A percentile compares a stretch with the other conserved stretches of the same genome.
phyloP scores from a whole-genome alignment of 1,284 basidiomycete genomes.

The Puccinia hordei region DNA sequence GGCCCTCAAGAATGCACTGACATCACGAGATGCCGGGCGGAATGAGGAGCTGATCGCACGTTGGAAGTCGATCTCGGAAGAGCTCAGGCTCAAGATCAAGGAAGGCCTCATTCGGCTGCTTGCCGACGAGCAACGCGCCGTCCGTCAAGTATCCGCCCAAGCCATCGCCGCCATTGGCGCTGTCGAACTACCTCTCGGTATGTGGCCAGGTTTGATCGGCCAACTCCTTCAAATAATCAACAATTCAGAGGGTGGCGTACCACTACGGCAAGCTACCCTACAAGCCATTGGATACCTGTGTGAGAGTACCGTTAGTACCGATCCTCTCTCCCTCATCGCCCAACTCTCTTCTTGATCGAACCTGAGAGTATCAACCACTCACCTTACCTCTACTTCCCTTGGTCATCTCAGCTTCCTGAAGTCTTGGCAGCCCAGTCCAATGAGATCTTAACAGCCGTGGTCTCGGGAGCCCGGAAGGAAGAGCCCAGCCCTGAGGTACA shows the following conservation, averaged over 20 bases:
- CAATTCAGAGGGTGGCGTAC: slow-evolving; percentile 64
- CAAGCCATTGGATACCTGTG: slow-evolving; percentile 97
- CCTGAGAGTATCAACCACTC: slow-evolving; percentile 51
- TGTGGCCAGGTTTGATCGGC: slow-evolving; percentile 89
- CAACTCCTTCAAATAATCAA: slow-evolving; percentile 84
- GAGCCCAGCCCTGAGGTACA: slow-evolving; percentile 92
- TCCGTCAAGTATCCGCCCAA: slow-evolving; percentile 85
- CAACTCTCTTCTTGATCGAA: slow-evolving; percentile 50
- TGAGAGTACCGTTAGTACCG: slow-evolving; percentile 79
- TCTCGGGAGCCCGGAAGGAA: slow-evolving; percentile 95
- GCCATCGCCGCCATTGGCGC: slow-evolving; percentile 90
- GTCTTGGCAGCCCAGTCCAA: slow-evolving; percentile 86
- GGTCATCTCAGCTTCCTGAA: slow-evolving; percentile 76
- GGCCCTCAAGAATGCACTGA: slow-evolving; percentile 92
- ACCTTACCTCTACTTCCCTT: slow-evolving; percentile 22
- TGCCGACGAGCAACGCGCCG: slow-evolving; percentile 71
- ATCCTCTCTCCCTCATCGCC: slow-evolving; percentile 8
- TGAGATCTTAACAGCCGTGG: slow-evolving; percentile 96
- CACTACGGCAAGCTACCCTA: slow-evolving; percentile 82
- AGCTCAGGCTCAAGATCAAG: slow-evolving; percentile 80
- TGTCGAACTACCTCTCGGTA: slow-evolving; percentile 81
- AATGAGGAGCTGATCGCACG: slow-evolving; percentile 74
- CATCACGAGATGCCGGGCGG: slow-evolving; percentile 76
- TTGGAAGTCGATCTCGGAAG: slow-evolving; percentile 76
- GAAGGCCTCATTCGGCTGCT: slow-evolving; percentile 81